Conservation (phyloP, 2,329 filamentous ascomycete species). For the Thermoascus crustaceus region DNA sequence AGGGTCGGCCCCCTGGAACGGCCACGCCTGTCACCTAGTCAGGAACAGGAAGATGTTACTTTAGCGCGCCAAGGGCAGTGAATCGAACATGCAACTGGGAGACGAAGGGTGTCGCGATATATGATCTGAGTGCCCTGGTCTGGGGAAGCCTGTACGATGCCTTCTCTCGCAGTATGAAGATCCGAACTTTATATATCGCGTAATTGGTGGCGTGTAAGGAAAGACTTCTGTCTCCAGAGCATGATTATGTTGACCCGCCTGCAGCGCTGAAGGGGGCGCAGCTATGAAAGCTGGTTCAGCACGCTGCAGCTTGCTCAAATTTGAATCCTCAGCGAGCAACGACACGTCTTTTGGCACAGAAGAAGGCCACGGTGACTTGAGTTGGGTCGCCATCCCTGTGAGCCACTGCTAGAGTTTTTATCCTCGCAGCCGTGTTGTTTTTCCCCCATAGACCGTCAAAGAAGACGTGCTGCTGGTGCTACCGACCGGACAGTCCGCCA, state of each 20-base stretch:
- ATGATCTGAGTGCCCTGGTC: constrained; percentile 20
- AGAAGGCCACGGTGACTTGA: no score
- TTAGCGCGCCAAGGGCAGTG: constrained; percentile 23
- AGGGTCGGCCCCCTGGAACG: constrained; percentile 30
- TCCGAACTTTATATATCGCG: constrained; percentile 12
- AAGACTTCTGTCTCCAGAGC: background rate
- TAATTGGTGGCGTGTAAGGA: constrained; percentile 21
- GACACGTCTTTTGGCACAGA: no score
- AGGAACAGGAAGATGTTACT: constrained; percentile 35
- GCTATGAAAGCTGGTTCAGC: background rate
- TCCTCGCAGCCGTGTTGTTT: no score
- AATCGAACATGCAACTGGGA: constrained; percentile 24
- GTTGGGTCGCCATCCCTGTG: no score
- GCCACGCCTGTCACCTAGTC: constrained; percentile 36
- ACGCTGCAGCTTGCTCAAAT: no score
- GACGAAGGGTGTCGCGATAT: constrained; percentile 21
- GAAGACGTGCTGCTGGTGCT: no score
- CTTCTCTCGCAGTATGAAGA: constrained; percentile 19
- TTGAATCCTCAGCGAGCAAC: no score
- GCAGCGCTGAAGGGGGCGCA: background rate
- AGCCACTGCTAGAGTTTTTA: no score
- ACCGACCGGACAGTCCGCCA: no score
- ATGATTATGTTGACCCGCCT: background rate
- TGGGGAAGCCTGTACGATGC: constrained; percentile 25
- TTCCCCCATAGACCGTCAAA: no score